Evolutionary conservation across 192 early-diverging fungal genomes (phyloP), one percentile per base, ranked within the genome.

Genomic region (Umbelopsis isabellina): DNA sequence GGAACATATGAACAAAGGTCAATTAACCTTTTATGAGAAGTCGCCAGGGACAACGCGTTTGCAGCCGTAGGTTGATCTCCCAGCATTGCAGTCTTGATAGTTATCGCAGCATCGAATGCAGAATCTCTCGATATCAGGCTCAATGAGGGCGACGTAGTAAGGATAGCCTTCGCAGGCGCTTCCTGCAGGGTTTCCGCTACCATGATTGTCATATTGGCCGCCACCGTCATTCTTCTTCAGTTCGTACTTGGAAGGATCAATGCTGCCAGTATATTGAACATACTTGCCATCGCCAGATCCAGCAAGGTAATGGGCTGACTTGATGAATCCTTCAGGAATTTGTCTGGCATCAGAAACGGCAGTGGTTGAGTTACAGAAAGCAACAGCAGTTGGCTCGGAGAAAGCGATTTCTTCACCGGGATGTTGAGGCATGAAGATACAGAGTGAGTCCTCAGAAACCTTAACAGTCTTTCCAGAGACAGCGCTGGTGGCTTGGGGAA

Each of bases 131-230:
- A 11, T 18, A 51, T 80, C 69, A 48, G 82, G 82, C 65, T 84
- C 82, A 50, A 84, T 52, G 44, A 84, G 71, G 37, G 79, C 70
- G 13, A 84, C 82, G 70, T 70, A 84, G 71, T 79, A 68, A 18
- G 74, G 65, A 65, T 72, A 81, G 0, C 68, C 71, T 10, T 58
- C 50, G 44, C 80, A 81, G 46, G 52, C 25, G 49, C 69, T 68
- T 4, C 71, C 71, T 0, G 67, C 58, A 51, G 79, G 79, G 1
- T 61, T 61, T 61, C 55, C 55, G 5, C 33, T 61, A n/a, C 55
- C 55, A 16, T 71, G 64, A 11, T 55, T 68, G 53, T 86, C 84
- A 41, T 82, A 86, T 68, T 86, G 84, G 3, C 84, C 84, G 41
- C 84, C 84, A 1, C 50, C 68, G 49, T 86, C 84, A 15, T 9